Base-by-base conservation (phyloP, 129 eudicot genomes). In the Silybum marianum region DNA sequence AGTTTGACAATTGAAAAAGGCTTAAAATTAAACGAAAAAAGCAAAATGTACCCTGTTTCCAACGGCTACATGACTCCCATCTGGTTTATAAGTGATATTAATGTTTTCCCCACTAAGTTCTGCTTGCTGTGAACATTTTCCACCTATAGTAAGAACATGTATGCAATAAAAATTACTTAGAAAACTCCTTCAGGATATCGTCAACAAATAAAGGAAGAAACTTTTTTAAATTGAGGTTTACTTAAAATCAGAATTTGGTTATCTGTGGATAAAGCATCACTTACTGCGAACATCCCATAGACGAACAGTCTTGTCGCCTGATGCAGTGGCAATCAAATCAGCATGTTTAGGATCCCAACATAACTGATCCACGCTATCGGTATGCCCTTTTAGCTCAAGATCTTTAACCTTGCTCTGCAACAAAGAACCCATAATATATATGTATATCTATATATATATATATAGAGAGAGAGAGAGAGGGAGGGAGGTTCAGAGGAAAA, bases 261-360 rank as follows among this genome's bases (percentile, higher is more conserved):
- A 44, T 9, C 8, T 6, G 12, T 28, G 14, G 44, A 83, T 42
- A 46, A 69, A 65, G 48, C 60, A 22, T 13, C 28, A 92, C 98
- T 87, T 88, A 95, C 98, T 93, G 70, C 95, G 99, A 75, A 95
- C 99, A 95, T 95, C 99, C 99, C 99, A 95, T 32, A 95, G 75
- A 16, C 99, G 99, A 79, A 95, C 98, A 14, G 99, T 93, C 84
- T 91, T 95, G 90, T 95, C 99, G 40, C 99, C 99, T 0, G 99
- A 95, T 54, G 99, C 99, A 74, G 99, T 95, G 80, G 99, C 99
- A 75, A 95, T 85, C 86, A 95, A 80, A 74, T 95, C 99, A 51
- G 97, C 89, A 83, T 95, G 99, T 80, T 91, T 95, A 18, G 99
- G 99, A 73, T 95, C 99, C 99, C 99, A 95, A 73, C 99, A 95